phyloP scores from a whole-genome alignment of 2,329 filamentous ascomycete species.

The Alternaria panax region DNA sequence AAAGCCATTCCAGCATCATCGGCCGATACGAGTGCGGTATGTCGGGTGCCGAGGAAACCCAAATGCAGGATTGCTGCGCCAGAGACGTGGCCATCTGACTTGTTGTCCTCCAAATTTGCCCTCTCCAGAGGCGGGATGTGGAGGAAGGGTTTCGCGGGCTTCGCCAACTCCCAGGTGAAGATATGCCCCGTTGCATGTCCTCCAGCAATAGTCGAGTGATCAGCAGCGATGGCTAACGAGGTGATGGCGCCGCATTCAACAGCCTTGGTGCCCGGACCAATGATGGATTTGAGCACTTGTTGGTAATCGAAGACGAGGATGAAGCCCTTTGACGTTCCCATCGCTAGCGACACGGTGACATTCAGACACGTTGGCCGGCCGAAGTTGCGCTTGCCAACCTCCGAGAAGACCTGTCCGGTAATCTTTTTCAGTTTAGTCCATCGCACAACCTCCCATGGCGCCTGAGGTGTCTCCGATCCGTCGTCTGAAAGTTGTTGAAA shows the following conservation, averaged over 20 bases:
- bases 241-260: constrained; percentile 90
- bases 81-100: constrained; percentile 81
- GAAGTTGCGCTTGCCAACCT: constrained; percentile 90
- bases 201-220: constrained; percentile 88
- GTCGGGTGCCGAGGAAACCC: constrained; percentile 92
- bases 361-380: constrained; percentile 88
- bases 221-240: constrained; percentile 87
- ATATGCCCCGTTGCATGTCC: constrained; percentile 91
- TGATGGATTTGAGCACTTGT: constrained; percentile 91
- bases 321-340: constrained; percentile 94
- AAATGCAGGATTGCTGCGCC: constrained; percentile 83
- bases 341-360: constrained; percentile 84
- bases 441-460: constrained; percentile 95
- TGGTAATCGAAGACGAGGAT: constrained; percentile 97
- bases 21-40: constrained; percentile 93
- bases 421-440: constrained; percentile 95
- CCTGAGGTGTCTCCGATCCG: constrained; percentile 65
- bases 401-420: constrained; percentile 88
- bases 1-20: constrained; percentile 98
- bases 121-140: constrained; percentile 79
- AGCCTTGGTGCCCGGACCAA: constrained; percentile 92
- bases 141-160: constrained; percentile 85
- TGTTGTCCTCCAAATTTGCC: constrained; percentile 69
- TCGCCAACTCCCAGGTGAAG: constrained; percentile 93
- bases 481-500: constrained; percentile 64